Conservation (phyloP, 2,329 filamentous ascomycete genomes). For the Verticillium albo-atrum region DNA sequence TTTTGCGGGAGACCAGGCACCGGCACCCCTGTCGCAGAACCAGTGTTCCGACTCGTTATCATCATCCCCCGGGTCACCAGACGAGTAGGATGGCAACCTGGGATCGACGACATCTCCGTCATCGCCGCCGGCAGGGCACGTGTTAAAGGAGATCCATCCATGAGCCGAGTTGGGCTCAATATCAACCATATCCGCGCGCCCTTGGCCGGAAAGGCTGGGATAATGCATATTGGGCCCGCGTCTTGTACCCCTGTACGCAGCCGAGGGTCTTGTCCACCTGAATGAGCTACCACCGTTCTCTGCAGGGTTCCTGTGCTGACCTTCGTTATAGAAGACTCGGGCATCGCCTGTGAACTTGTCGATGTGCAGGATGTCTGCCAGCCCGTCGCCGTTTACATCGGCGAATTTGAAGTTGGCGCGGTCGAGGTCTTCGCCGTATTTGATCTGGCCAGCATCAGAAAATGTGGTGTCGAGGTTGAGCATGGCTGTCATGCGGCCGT, state of each 20-base stretch:
- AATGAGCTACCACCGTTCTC: neutral
- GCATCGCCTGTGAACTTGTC: slow-evolving; percentile 7
- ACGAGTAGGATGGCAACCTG: neutral
- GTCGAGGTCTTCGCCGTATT: slow-evolving; percentile 21
- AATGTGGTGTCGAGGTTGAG: slow-evolving; percentile 11
- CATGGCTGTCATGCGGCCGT: slow-evolving; percentile 13
- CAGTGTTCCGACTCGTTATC: neutral
- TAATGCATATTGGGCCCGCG: slow-evolving; percentile 1
- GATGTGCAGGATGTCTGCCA: slow-evolving; percentile 1
- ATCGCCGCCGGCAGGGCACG: slow-evolving; percentile 3
- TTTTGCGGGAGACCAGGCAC: neutral
- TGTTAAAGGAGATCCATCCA: slow-evolving; percentile 6
- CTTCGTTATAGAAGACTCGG: neutral
- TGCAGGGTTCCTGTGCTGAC: neutral
- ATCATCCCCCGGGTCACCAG: neutral
- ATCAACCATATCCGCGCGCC: slow-evolving; percentile 4
- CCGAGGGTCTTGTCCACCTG: neutral
- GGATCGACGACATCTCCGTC: slow-evolving; percentile 2
- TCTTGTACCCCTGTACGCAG: neutral
- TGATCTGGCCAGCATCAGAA: slow-evolving; percentile 24
- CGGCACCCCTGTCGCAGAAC: neutral
- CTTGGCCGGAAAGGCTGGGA: slow-evolving; percentile 1
- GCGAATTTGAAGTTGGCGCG: slow-evolving; percentile 29
- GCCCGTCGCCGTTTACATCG: slow-evolving; percentile 26
- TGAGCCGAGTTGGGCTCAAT: slow-evolving; percentile 3